Evolutionary conservation across 805 yeast genomes (phyloP).

Genomic region (Teunomyces lycoperdinae): DNA sequence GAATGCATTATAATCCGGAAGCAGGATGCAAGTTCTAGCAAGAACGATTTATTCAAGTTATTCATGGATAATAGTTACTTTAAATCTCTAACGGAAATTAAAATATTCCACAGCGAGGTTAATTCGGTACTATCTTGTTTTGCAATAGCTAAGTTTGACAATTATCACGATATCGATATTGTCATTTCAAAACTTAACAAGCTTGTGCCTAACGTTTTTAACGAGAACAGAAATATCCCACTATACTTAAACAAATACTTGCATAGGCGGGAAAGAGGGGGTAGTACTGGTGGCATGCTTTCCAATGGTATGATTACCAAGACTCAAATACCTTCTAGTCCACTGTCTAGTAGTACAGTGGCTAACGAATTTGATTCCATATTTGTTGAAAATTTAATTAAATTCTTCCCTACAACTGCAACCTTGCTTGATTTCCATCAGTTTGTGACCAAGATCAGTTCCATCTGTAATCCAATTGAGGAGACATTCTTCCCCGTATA

Average conservation of each 20-base stretch:
- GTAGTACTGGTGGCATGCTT: not conserved
- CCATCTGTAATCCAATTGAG: conserved; percentile 46
- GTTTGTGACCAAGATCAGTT: conserved; percentile 41
- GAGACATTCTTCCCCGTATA: conserved; percentile 50
- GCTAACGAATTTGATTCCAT: conserved; percentile 18
- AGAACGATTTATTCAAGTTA: conserved; percentile 27
- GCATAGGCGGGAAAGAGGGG: conserved; percentile 55
- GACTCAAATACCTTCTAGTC: conserved; percentile 7
- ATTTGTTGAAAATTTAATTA: conserved; percentile 45
- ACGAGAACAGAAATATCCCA: conserved; percentile 24
- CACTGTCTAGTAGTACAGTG: conserved; percentile 8
- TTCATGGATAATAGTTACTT: conserved; percentile 18
- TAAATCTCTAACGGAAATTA: conserved; percentile 19
- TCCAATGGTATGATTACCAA: not conserved
- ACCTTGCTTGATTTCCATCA: conserved; percentile 20
- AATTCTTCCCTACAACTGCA: conserved; percentile 46
- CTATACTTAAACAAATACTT: conserved; percentile 62
- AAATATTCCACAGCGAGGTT: conserved; percentile 16
- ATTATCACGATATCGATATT: conserved; percentile 33
- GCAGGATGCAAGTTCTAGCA: conserved; percentile 6
- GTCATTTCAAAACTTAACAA: conserved; percentile 18
- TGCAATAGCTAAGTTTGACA: conserved; percentile 32
- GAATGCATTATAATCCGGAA: conserved; percentile 4
- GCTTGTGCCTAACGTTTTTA: conserved; percentile 23
- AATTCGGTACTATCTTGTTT: conserved; percentile 10